Evolutionary conservation across 2,329 filamentous ascomycete genomes (phyloP).

Genomic region (Aspergillus jensenii): DNA sequence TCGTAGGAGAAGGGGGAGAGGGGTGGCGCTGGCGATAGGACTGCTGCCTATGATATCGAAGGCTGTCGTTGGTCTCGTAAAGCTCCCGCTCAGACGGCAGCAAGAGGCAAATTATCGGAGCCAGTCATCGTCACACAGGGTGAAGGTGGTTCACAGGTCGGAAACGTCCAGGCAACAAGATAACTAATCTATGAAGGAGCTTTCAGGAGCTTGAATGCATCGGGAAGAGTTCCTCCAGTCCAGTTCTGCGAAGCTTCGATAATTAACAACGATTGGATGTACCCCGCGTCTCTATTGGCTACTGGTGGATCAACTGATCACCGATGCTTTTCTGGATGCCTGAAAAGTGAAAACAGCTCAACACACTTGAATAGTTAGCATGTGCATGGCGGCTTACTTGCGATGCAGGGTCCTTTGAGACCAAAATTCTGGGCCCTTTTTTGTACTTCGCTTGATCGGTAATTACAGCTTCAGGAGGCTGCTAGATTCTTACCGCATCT

Average conservation of each 20-base stretch:
- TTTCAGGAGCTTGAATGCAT: slow-evolving; percentile 1
- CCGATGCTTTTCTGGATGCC: background rate
- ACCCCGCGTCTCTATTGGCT: slow-evolving; percentile 7
- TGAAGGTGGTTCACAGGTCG: background rate
- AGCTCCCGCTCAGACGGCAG: slow-evolving; percentile 9
- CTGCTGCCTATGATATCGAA: slow-evolving; percentile 16
- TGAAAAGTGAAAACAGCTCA: background rate
- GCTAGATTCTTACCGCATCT: no score
- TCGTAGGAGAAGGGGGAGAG: background rate
- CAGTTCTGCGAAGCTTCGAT: background rate
- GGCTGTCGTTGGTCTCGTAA: slow-evolving; percentile 8
- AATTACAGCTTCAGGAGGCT: no score
- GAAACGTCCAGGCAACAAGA: slow-evolving; percentile 15
- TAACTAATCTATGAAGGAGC: slow-evolving; percentile 2
- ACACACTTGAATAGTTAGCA: background rate
- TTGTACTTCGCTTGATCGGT: no score
- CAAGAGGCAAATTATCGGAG: slow-evolving; percentile 6
- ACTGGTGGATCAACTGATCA: slow-evolving; percentile 6
- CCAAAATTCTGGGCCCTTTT: no score
- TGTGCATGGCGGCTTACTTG: background rate
- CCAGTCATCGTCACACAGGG: slow-evolving; percentile 3
- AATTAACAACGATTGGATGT: background rate
- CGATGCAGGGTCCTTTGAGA: background rate
- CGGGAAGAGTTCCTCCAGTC: background rate
- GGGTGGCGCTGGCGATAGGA: slow-evolving; percentile 8